Percentiles rank a stretch among this genome's conserved stretches.
phyloP scores from a whole-genome alignment of 768 basidiomycete species.

The Tylopilus felleus region DNA sequence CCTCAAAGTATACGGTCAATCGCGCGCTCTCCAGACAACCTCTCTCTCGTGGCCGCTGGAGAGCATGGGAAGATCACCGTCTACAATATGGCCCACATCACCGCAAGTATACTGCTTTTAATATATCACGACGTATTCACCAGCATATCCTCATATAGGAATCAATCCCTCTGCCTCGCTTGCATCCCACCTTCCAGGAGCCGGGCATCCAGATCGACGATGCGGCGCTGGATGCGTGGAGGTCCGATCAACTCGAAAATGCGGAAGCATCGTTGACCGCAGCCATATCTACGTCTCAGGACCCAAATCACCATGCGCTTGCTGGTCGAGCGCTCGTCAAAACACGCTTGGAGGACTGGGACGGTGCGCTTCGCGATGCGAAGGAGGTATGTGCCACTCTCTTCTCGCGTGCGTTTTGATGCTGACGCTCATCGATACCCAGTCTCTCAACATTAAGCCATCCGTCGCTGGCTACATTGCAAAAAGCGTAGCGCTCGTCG shows the following conservation, averaged over 20 bases:
- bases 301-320: not conserved
- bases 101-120: not conserved
- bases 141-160: not conserved
- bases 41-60: not conserved
- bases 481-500: not conserved
- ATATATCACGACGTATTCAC: not conserved
- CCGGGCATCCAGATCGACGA: not conserved
- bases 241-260: not conserved
- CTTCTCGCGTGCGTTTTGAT: not conserved
- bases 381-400: not conserved
- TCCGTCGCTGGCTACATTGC: not conserved
- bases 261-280: not conserved
- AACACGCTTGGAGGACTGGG: not conserved
- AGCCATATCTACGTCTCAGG: not conserved
- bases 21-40: not conserved
- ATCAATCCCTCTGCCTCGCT: not conserved
- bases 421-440: not conserved
- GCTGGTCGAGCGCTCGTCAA: conserved; percentile 7
- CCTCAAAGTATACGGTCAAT: not conserved
- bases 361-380: conserved; percentile 1
- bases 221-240: conserved; percentile 1
- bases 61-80: not conserved
- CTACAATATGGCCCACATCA: not conserved
- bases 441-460: conserved; percentile 6
- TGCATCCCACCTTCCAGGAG: not conserved